Conservation (phyloP, 176 grass and related monocot species). For the Zea luxurians region DNA sequence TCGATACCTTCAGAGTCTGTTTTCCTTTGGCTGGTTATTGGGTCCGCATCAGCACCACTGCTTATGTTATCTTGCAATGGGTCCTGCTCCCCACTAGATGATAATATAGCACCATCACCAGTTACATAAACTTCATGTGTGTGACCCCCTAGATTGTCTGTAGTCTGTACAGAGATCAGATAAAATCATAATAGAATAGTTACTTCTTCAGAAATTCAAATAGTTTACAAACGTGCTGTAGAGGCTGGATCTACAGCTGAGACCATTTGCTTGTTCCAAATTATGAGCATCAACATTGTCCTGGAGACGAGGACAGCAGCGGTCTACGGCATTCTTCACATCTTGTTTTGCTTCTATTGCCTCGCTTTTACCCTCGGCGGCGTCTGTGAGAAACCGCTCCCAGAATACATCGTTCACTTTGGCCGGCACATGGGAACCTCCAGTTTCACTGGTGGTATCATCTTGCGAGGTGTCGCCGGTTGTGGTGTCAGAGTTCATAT, state of each 20-base stretch:
- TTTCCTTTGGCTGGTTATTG: conserved; percentile 1
- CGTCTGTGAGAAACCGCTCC: too few relatives aligned
- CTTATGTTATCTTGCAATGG: conserved; percentile 1
- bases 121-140: conserved; percentile 15
- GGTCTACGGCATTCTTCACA: too few relatives aligned
- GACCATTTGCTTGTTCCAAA: neutral
- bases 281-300: conserved; percentile 27
- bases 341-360: too few relatives aligned
- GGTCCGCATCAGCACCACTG: conserved; percentile 11
- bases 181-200: neutral
- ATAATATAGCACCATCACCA: conserved; percentile 15
- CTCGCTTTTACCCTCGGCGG: too few relatives aligned
- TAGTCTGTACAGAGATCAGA: conserved; percentile 31
- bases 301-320: too few relatives aligned
- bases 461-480: too few relatives aligned
- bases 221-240: conserved; percentile 21
- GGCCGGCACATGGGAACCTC: too few relatives aligned
- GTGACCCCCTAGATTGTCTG: conserved; percentile 24
- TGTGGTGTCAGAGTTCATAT: too few relatives aligned
- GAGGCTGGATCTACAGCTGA: conserved; percentile 29
- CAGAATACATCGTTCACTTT: too few relatives aligned
- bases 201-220: conserved; percentile 20
- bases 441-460: too few relatives aligned
- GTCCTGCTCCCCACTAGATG: conserved; percentile 22
- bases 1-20: conserved; percentile 34